Evolutionary conservation across 495 filamentous ascomycete genomes (phyloP), one percentile per base, ranked within the genome.

Genomic region (Letharia lupina): DNA sequence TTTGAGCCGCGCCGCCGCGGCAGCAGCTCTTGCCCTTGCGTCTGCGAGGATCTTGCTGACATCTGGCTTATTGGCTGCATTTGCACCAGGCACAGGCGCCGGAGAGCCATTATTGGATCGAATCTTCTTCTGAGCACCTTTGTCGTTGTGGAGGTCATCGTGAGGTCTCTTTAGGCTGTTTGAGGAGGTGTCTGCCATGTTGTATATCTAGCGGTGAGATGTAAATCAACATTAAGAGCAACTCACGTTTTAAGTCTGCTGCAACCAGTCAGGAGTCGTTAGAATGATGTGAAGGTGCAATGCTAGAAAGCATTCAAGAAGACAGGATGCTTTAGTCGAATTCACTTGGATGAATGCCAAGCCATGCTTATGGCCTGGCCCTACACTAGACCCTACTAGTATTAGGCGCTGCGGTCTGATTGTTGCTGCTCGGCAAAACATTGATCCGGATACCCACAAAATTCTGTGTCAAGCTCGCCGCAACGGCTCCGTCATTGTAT

Each of bases 51-150:
- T 81, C 73, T 82, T 83, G 48, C 79, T 78, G 60, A 87, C 81
- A 69, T 87, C 84, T 59, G 81, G 75, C 66, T 83, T 82, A 31
- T 75, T 77, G 39, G 69, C 67, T 16, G 75, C 61, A 39, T 72
- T 64, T 31, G 74, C 76, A 63, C 75, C 77, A 65, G 78, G 72
- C 16, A 65, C 67, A 31, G 83, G 79, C 56, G 75, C 71, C 33
- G 84, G 83, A 11, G 85, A 85, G 62, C 80, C 83, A 81, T 86
- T 74, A 70, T 83, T 84, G 37, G 84, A 86, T 59, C 83, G 82
- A 62, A 80, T 73, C 72, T 79, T 80, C 74, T 86, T 88, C 71
- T 84, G 83, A 62, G 80, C 70, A 73, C 77, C 79, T 8, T 67
- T 54, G 28, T 37, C 33, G 44, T 65, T 62, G 63, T 77, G 77